These are phyloP conservation scores for Periconia digitata DNA, from an alignment of 2,329 filamentous ascomycete genomes.

Conservation along the genomic window DNA sequence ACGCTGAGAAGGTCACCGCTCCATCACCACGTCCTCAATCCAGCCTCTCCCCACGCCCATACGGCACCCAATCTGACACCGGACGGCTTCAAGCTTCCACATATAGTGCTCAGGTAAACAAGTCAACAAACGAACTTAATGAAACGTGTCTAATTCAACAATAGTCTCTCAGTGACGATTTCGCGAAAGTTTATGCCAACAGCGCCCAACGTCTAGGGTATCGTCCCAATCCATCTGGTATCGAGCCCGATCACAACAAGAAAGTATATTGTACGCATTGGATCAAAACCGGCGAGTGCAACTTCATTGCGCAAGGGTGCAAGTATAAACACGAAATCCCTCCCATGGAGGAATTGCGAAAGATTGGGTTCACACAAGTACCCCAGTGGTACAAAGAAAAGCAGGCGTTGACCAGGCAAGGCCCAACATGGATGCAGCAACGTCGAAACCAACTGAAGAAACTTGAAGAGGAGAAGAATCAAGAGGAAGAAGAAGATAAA, in stretches of 20 bases:
- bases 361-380: constrained; percentile 64
- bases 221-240: constrained; percentile 35
- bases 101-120: too few species aligned
- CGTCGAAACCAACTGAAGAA: constrained; percentile 1
- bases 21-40: background rate
- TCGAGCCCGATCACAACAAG: constrained; percentile 48
- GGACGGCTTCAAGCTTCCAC: too few species aligned
- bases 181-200: constrained; percentile 27
- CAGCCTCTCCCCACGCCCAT: background rate
- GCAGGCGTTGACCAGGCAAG: constrained; percentile 22
- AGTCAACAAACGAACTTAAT: too few species aligned
- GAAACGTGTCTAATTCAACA: background rate
- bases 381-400: constrained; percentile 61
- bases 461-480: background rate
- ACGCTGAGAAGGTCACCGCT: too few species aligned
- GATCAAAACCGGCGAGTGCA: constrained; percentile 83
- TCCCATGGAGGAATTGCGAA: constrained; percentile 64
- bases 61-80: too few species aligned
- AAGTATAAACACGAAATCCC: constrained; percentile 93
- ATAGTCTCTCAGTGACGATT: constrained; percentile 22
- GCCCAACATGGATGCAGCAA: constrained; percentile 28
- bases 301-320: constrained; percentile 83
- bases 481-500: background rate
- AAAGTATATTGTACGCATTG: constrained; percentile 89
- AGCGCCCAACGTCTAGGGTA: constrained; percentile 32